phyloP scores from a whole-genome alignment of 129 eudicot genomes.

The Ambrosia trifida region DNA sequence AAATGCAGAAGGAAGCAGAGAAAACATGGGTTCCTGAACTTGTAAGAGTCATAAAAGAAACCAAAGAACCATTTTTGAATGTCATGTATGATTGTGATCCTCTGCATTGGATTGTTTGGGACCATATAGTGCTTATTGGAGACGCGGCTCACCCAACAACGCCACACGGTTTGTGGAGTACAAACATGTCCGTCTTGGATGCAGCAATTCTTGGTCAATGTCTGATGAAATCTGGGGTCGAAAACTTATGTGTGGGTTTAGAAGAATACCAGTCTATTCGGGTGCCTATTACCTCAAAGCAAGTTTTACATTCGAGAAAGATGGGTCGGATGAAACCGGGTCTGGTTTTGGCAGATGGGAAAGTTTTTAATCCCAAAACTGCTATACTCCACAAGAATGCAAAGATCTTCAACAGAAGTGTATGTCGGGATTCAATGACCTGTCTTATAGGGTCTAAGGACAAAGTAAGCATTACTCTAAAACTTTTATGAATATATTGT shows the following conservation, averaged over 20 bases:
- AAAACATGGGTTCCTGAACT: conserved; percentile 72
- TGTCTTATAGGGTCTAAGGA: conserved; percentile 31
- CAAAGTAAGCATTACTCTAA: conserved; percentile 11
- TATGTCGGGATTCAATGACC: conserved; percentile 53
- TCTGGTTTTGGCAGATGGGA: conserved; percentile 35
- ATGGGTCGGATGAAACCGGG: conserved; percentile 82
- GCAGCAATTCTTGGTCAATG: conserved; percentile 80
- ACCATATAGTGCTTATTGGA: conserved; percentile 71
- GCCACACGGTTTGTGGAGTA: conserved; percentile 88
- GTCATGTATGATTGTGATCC: conserved; percentile 81
- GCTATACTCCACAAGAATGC: conserved; percentile 48
- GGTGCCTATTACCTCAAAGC: conserved; percentile 53
- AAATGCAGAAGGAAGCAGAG: conserved; percentile 76
- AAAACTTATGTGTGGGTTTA: conserved; percentile 41
- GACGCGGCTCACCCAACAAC: conserved; percentile 95
- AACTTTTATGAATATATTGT: conserved; percentile 15
- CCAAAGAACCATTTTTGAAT: conserved; percentile 71
- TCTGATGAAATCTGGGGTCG: conserved; percentile 58
- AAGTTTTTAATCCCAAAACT: conserved; percentile 49
- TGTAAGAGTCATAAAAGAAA: conserved; percentile 54
- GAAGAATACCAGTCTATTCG: conserved; percentile 62
- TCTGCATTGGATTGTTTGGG: conserved; percentile 57
- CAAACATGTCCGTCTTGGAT: conserved; percentile 88
- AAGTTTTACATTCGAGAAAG: conserved; percentile 64
- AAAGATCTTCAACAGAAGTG: conserved; percentile 59